Percentiles rank a stretch among this genome's conserved stretches.
phyloP scores from a whole-genome alignment of 2,329 filamentous ascomycete species.

The Fulvia fulva region DNA sequence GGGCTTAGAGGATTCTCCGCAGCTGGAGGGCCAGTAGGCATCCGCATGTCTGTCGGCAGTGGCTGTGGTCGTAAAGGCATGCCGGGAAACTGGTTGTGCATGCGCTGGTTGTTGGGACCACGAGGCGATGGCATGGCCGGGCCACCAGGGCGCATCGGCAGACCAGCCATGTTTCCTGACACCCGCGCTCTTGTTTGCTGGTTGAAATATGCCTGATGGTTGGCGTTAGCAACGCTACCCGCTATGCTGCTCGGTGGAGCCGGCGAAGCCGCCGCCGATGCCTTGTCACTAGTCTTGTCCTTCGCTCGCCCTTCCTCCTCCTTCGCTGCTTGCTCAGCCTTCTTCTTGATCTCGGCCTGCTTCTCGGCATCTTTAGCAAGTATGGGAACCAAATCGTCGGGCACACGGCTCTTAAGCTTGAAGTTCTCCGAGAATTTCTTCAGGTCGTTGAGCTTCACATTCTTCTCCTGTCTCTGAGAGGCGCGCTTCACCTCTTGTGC shows the following conservation, averaged over 20 bases:
- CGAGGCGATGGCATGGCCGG: conserved; percentile 15
- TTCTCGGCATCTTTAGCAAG: conserved; percentile 95
- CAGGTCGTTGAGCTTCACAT: conserved; percentile 86
- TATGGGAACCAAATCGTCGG: conserved; percentile 85
- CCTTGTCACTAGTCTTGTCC: conserved; percentile 29
- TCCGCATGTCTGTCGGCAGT: conserved; percentile 62
- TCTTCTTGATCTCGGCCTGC: conserved; percentile 88
- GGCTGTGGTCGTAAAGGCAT: conserved; percentile 35
- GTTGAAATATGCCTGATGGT: conserved; percentile 1
- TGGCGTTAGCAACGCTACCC: not conserved
- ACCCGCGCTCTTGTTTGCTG: conserved; percentile 8
- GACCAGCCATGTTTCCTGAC: conserved; percentile 6
- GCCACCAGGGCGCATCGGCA: not conserved
- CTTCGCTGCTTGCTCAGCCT: conserved; percentile 72
- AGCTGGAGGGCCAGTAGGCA: conserved; percentile 49
- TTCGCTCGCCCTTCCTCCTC: conserved; percentile 47
- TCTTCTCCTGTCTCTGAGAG: conserved; percentile 68
- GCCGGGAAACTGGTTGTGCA: conserved; percentile 9
- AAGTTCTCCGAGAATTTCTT: conserved; percentile 94
- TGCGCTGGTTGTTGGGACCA: conserved; percentile 16
- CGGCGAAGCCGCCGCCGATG: conserved; percentile 21
- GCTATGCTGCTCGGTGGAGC: conserved; percentile 13
- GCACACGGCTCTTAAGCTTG: conserved; percentile 90
- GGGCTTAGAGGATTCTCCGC: conserved; percentile 43
- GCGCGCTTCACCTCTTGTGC: conserved; percentile 52